These are phyloP conservation scores for Mycena capillaripes DNA, from an alignment of 768 basidiomycete genomes.

Conservation along the genomic window DNA sequence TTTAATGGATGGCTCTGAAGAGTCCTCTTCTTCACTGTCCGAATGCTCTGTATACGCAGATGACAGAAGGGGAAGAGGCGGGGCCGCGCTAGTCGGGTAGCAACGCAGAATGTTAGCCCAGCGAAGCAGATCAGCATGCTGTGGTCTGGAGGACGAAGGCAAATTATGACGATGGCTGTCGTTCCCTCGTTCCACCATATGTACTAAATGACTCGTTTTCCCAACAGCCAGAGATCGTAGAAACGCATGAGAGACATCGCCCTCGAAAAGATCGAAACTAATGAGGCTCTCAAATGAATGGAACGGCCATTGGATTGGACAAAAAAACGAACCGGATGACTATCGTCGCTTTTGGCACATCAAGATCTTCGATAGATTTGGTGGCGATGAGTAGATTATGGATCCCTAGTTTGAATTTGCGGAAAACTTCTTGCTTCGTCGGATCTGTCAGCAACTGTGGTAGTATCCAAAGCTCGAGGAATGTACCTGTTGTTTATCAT, in stretches of 20 bases:
- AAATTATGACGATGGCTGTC: slow-evolving; percentile 68
- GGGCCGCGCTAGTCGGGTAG: slow-evolving; percentile 55
- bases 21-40: slow-evolving; percentile 62
- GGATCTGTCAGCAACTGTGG: neutral
- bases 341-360: slow-evolving; percentile 67
- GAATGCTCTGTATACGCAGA: slow-evolving; percentile 59
- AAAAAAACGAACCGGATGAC: slow-evolving; percentile 69
- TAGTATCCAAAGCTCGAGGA: neutral
- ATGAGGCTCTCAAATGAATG: slow-evolving; percentile 16
- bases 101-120: slow-evolving; percentile 67
- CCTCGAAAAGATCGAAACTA: slow-evolving; percentile 75
- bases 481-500: slow-evolving; percentile 46
- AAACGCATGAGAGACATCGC: slow-evolving; percentile 72
- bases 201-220: slow-evolving; percentile 66
- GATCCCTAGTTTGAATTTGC: slow-evolving; percentile 65
- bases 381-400: slow-evolving; percentile 77
- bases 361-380: slow-evolving; percentile 71
- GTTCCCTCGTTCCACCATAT: slow-evolving; percentile 74
- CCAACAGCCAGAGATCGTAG: slow-evolving; percentile 63
- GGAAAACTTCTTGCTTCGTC: slow-evolving; percentile 61
- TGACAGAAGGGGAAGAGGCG: slow-evolving; percentile 59
- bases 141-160: slow-evolving; percentile 51
- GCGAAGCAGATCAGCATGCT: slow-evolving; percentile 53
- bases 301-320: neutral
- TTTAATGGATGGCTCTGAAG: slow-evolving; percentile 55